A percentile compares a stretch with the other conserved stretches of the same genome.
Evolutionary conservation across 116 monocot genomes (phyloP).

Genomic region (Posidonia oceanica): DNA sequence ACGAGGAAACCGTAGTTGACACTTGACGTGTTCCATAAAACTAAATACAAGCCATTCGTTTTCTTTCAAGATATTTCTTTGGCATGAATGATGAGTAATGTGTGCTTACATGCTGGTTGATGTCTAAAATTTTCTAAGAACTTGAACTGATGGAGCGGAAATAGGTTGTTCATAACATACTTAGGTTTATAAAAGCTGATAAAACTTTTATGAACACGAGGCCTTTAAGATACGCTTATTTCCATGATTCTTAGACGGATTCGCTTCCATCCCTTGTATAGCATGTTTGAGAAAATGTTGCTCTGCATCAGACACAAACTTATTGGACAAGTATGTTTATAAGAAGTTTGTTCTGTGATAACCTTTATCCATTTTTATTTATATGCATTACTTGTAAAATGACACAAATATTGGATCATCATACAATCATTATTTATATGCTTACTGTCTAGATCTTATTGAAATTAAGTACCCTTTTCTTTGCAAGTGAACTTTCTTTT

Average conservation of each 20-base stretch:
- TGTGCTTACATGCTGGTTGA: neutral
- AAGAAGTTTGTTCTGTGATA: no score
- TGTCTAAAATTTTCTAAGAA: conserved; percentile 32
- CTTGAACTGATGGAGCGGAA: conserved; percentile 81
- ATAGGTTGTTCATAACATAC: conserved; percentile 71
- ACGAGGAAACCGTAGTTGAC: no score
- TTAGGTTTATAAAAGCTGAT: conserved; percentile 63
- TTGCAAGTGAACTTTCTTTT: neutral
- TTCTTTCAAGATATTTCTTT: neutral
- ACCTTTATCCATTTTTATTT: no score
- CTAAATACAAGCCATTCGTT: no score
- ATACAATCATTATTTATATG: no score
- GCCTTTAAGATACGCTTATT: conserved; percentile 77
- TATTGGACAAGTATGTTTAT: no score
- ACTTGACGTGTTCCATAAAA: no score
- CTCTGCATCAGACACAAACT: no score
- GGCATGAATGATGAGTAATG: neutral
- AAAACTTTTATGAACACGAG: conserved; percentile 78
- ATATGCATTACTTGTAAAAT: no score
- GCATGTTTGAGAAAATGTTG: no score
- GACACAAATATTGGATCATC: no score
- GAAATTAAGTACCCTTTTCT: neutral
- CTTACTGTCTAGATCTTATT: neutral
- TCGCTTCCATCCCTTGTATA: conserved; percentile 22
- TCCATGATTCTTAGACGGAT: conserved; percentile 55